Percentiles rank a stretch among this genome's conserved stretches.
These are phyloP conservation scores for Penicillium lividum DNA, from an alignment of 495 filamentous ascomycete genomes.

Conservation along the genomic window DNA sequence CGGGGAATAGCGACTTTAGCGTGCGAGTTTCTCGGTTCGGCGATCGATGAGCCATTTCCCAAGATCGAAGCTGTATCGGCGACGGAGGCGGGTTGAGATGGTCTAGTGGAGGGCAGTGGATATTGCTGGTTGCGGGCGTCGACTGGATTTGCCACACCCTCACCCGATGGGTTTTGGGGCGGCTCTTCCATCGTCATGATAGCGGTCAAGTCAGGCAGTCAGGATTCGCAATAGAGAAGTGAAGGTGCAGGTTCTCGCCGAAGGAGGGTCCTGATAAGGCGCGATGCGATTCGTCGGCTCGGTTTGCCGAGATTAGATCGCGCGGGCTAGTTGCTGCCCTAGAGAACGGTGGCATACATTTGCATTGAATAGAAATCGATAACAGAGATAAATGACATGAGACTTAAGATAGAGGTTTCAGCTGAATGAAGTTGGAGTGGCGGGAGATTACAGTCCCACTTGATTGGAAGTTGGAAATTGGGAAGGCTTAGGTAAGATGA, in stretches of 20 bases:
- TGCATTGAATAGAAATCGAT: neutral
- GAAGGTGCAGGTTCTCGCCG: neutral
- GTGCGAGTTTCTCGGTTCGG: conserved; percentile 23
- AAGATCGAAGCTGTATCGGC: conserved; percentile 12
- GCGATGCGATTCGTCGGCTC: conserved; percentile 11
- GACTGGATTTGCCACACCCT: neutral
- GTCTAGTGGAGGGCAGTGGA: neutral
- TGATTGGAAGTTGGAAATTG: conserved; percentile 5
- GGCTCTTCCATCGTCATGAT: conserved; percentile 25
- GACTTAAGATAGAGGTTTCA: neutral
- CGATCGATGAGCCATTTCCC: neutral
- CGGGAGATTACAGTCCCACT: conserved; percentile 6
- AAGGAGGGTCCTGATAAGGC: neutral
- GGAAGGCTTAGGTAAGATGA: conserved; percentile 10
- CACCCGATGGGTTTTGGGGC: conserved; percentile 1
- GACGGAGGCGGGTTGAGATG: conserved; percentile 10
- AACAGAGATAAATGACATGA: neutral
- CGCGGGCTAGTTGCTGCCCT: neutral
- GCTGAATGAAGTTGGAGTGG: neutral
- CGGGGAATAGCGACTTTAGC: conserved; percentile 54
- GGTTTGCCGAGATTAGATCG: neutral
- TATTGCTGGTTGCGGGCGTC: neutral
- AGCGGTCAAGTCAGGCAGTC: conserved; percentile 5
- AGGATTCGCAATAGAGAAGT: neutral
- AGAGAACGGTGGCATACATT: conserved; percentile 4